A percentile compares a stretch with the other conserved stretches of the same genome.
Evolutionary conservation across 2,329 filamentous ascomycete species (phyloP).

Genomic region (Aspergillus tamarii): DNA sequence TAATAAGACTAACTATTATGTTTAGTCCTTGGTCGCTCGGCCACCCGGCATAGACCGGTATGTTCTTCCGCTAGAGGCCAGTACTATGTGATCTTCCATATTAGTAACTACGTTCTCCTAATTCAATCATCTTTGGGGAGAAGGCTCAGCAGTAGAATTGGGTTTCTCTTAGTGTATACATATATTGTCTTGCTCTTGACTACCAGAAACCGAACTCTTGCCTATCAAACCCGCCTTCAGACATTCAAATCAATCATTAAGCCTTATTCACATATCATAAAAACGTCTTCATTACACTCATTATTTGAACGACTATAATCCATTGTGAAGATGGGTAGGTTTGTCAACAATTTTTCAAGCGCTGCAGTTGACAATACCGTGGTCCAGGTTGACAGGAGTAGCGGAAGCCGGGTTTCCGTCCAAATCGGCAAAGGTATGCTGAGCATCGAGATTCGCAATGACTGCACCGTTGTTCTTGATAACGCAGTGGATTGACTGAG

Average conservation of each 20-base stretch:
- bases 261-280: neutral
- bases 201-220: neutral
- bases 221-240: neutral
- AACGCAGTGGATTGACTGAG: conserved; percentile 24
- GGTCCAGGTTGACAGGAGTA: conserved; percentile 11
- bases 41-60: neutral
- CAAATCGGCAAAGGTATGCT: conserved; percentile 19
- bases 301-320: neutral
- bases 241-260: neutral
- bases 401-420: conserved; percentile 7
- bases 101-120: neutral
- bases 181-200: neutral
- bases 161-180: neutral
- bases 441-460: conserved; percentile 14
- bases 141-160: neutral
- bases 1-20: neutral
- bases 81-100: neutral
- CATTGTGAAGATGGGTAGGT: neutral
- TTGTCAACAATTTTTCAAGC: conserved; percentile 1
- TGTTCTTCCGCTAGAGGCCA: neutral
- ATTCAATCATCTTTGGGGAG: neutral
- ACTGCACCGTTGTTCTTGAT: conserved; percentile 18
- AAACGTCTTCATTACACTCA: neutral
- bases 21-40: neutral
- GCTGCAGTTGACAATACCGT: conserved; percentile 6